phyloP scores from a whole-genome alignment of 495 filamentous ascomycete species.

The Aspergillus egyptiacus region DNA sequence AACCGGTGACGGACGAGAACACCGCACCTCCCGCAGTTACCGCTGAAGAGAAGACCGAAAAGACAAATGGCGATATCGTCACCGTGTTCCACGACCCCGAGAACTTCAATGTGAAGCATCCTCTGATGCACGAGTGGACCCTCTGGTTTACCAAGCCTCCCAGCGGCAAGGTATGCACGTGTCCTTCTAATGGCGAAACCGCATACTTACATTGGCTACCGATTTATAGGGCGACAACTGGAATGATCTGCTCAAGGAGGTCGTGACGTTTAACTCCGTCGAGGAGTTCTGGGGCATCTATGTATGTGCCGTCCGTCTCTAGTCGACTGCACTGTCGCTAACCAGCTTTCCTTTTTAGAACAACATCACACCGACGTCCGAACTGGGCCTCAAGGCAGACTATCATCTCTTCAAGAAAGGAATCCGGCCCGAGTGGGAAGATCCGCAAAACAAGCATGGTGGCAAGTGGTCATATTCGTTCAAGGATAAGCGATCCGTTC shows the following conservation, averaged over 20 bases:
- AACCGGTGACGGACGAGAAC: constrained; percentile 40
- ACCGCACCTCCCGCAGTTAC: constrained; percentile 26
- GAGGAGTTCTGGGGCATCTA: constrained; percentile 99
- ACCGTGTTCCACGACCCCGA: constrained; percentile 96
- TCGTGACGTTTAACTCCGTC: constrained; percentile 96
- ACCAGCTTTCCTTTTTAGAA: constrained; percentile 54
- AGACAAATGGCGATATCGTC: constrained; percentile 51
- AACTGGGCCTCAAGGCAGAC: constrained; percentile 93
- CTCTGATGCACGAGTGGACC: constrained; percentile 92
- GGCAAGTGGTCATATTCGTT: constrained; percentile 98
- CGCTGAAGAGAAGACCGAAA: constrained; percentile 26
- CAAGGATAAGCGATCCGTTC: constrained; percentile 84
- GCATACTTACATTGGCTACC: constrained; percentile 14
- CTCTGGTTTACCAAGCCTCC: constrained; percentile 99
- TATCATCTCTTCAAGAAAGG: constrained; percentile 99
- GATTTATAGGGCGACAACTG: constrained; percentile 83
- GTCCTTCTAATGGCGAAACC: constrained; percentile 7
- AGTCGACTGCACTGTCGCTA: not conserved
- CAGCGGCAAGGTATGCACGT: constrained; percentile 73
- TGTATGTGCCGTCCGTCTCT: constrained; percentile 50
- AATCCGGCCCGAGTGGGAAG: constrained; percentile 97
- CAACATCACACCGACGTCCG: constrained; percentile 94
- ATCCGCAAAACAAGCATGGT: constrained; percentile 95
- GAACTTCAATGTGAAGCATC: constrained; percentile 99
- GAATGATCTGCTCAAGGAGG: constrained; percentile 96